Percentiles rank a stretch among this genome's conserved stretches.
These are phyloP conservation scores for Peronospora destructor DNA, from an alignment of 352 stramenopile species.

Conservation along the genomic window DNA sequence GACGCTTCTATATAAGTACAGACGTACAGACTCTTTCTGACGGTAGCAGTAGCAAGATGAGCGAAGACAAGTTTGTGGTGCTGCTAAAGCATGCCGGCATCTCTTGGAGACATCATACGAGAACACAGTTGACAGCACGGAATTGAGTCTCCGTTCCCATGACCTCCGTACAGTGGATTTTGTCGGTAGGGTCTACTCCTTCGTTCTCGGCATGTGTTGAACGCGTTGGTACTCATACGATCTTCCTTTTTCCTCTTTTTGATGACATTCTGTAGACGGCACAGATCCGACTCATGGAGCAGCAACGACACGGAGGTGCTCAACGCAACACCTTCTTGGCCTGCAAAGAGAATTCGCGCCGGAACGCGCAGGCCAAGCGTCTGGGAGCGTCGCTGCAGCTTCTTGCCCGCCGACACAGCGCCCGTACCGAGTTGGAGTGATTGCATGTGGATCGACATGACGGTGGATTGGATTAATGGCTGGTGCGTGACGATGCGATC, in stretches of 20 bases:
- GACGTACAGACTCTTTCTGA: background rate
- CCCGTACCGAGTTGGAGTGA: too few species aligned
- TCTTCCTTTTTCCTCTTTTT: constrained; percentile 9
- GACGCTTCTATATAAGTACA: too few species aligned
- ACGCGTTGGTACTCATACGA: constrained; percentile 5
- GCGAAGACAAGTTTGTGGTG: constrained; percentile 83
- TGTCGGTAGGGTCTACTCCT: constrained; percentile 25
- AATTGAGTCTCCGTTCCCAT: constrained; percentile 24
- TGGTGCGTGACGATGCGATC: too few species aligned
- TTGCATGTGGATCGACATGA: too few species aligned
- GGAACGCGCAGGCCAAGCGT: constrained; percentile 18
- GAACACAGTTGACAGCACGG: constrained; percentile 33
- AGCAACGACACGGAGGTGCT: constrained; percentile 39
- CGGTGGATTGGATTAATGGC: too few species aligned
- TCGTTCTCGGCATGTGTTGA: constrained; percentile 16
- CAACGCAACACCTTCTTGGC: constrained; percentile 32
- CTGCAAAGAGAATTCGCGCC: background rate
- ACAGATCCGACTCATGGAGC: constrained; percentile 41
- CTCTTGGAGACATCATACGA: constrained; percentile 66
- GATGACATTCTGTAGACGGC: constrained; percentile 8
- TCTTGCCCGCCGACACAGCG: constrained; percentile 21
- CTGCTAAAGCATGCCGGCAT: constrained; percentile 72
- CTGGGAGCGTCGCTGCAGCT: constrained; percentile 29
- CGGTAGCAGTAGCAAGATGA: constrained; percentile 29
- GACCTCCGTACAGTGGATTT: constrained; percentile 26